Percentiles rank a stretch among this genome's conserved stretches.
Conservation (phyloP, 768 basidiomycete genomes). For the Serendipita sp. region DNA sequence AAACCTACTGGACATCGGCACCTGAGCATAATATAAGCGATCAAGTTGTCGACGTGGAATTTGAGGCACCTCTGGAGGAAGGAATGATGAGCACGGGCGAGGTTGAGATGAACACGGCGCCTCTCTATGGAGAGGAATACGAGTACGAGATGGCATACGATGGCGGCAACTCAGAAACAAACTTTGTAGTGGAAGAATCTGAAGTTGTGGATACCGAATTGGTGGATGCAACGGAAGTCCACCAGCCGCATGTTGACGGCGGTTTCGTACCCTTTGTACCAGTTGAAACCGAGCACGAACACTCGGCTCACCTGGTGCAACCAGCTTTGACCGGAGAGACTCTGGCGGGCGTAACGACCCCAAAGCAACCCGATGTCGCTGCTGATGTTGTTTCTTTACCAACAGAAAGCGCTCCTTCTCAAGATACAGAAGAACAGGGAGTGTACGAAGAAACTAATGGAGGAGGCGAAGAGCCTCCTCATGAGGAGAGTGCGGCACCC, state of each 20-base stretch:
- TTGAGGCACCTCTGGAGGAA: neutral
- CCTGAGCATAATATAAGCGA: neutral
- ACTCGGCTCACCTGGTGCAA: neutral
- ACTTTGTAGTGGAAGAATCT: neutral
- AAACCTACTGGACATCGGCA: neutral
- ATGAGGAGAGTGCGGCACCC: no score
- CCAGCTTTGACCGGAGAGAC: no score
- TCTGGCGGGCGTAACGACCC: no score
- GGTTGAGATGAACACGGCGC: constrained; percentile 3
- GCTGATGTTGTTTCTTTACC: no score
- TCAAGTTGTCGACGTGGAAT: neutral
- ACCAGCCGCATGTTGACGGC: neutral
- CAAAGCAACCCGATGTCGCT: no score
- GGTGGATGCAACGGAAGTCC: neutral
- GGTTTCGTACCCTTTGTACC: neutral
- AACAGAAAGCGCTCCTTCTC: no score
- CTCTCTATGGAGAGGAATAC: neutral
- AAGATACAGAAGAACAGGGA: no score
- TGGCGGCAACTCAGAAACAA: neutral
- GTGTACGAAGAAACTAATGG: no score
- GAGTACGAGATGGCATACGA: constrained; percentile 1
- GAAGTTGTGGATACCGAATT: neutral
- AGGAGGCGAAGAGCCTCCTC: no score
- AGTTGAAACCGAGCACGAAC: neutral
- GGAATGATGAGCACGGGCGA: neutral